Conservation (phyloP, 371 early-diverging fungal genomes). For the Sporodiniella umbellata region DNA sequence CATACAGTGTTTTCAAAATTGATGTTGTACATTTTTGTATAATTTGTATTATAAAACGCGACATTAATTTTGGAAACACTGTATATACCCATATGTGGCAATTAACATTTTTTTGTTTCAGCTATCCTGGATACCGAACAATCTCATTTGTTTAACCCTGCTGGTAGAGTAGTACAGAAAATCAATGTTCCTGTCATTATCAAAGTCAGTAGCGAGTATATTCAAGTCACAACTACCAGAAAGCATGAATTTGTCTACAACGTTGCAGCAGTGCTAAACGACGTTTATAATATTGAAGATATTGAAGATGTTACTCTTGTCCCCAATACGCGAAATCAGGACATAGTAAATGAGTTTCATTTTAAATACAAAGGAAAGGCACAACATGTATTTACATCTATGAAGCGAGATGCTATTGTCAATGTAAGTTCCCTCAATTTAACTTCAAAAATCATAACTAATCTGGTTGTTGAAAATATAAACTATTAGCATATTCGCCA, state of each 20-base stretch:
- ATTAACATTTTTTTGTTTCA: slow-evolving; percentile 5
- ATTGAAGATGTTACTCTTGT: slow-evolving; percentile 73
- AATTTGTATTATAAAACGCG: no score
- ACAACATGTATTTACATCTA: slow-evolving; percentile 68
- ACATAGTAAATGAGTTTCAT: slow-evolving; percentile 71
- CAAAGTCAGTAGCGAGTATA: slow-evolving; percentile 76
- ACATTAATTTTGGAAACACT: no score
- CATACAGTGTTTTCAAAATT: background rate
- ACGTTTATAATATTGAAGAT: slow-evolving; percentile 84
- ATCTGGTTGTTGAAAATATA: background rate
- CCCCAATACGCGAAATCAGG: slow-evolving; percentile 37
- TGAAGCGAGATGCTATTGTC: slow-evolving; percentile 77
- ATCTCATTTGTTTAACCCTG: slow-evolving; percentile 62
- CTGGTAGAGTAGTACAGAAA: slow-evolving; percentile 61
- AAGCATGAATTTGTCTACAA: slow-evolving; percentile 71
- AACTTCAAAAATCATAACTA: no score
- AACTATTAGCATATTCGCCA: slow-evolving; percentile 65
- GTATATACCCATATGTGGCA: no score
- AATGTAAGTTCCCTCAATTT: slow-evolving; percentile 24
- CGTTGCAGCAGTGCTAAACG: slow-evolving; percentile 74
- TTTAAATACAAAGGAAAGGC: slow-evolving; percentile 73
- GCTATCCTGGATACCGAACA: slow-evolving; percentile 70
- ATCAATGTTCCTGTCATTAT: slow-evolving; percentile 75
- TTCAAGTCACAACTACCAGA: slow-evolving; percentile 73
- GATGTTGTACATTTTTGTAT: no score